These are phyloP conservation scores for Leersia perrieri DNA, from an alignment of 176 grass and related monocot species.

Conservation along the genomic window DNA sequence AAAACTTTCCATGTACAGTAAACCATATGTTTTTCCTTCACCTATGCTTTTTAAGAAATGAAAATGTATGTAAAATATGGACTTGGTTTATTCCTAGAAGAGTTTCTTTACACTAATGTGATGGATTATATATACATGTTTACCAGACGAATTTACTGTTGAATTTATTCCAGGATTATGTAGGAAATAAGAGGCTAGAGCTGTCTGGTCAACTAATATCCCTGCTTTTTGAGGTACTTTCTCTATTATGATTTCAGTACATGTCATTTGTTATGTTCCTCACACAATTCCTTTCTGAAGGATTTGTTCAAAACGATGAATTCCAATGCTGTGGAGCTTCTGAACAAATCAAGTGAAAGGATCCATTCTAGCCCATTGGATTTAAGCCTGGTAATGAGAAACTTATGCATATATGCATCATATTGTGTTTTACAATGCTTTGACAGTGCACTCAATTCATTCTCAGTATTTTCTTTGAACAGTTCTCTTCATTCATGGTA, in stretches of 20 bases:
- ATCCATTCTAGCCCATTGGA: slow-evolving; percentile 65
- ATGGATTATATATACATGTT: slow-evolving; percentile 15
- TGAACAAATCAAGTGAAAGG: slow-evolving; percentile 56
- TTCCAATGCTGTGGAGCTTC: slow-evolving; percentile 27
- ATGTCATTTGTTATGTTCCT: background rate
- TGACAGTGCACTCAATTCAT: background rate
- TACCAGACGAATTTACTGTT: slow-evolving; percentile 1
- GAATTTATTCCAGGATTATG: slow-evolving; percentile 78
- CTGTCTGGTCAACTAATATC: slow-evolving; percentile 93
- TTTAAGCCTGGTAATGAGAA: slow-evolving; percentile 65
- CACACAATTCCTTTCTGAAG: slow-evolving; percentile 43
- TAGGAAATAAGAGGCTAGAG: slow-evolving; percentile 95
- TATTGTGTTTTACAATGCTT: slow-evolving; percentile 2
- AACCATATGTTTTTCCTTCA: background rate
- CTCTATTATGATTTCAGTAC: slow-evolving; percentile 3
- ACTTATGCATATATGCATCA: background rate
- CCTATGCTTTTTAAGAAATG: background rate
- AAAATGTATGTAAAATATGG: slow-evolving; percentile 12
- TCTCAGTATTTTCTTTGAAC: slow-evolving; percentile 19
- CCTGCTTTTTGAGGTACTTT: slow-evolving; percentile 83
- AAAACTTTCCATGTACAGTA: background rate
- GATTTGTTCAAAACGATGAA: slow-evolving; percentile 99
- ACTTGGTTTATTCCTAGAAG: background rate
- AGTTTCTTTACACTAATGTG: slow-evolving; percentile 18
- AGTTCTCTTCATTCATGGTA: background rate